Evolutionary conservation across 768 basidiomycete species (phyloP).

Genomic region (Jaapia argillacea): DNA sequence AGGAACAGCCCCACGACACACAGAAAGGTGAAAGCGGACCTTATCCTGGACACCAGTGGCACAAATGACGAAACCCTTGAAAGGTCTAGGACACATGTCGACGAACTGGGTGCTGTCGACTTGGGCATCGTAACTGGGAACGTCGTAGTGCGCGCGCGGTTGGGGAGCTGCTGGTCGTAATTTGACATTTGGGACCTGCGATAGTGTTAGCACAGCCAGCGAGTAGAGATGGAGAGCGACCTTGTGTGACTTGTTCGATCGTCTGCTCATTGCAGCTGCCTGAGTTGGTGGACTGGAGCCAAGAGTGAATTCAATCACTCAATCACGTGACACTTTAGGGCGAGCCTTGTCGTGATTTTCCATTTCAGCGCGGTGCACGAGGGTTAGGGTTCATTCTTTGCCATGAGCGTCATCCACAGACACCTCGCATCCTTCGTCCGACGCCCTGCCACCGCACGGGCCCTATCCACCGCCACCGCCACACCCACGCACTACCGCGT

Average conservation of each 20-base stretch:
- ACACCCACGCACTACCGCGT: conserved; percentile 74
- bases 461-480: conserved; percentile 18
- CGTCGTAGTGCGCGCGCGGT: conserved; percentile 19
- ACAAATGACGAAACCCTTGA: conserved; percentile 55
- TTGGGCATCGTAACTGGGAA: conserved; percentile 6
- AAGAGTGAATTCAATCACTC: too few species aligned
- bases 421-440: too few species aligned
- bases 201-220: neutral
- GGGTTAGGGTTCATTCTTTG: too few species aligned
- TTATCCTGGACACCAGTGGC: conserved; percentile 77
- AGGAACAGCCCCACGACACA: neutral
- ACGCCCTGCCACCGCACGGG: too few species aligned
- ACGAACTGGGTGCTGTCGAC: conserved; percentile 16
- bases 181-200: conserved; percentile 74
- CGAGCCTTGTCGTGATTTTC: too few species aligned
- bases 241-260: conserved; percentile 61
- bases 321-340: too few species aligned
- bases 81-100: conserved; percentile 47
- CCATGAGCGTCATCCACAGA: too few species aligned
- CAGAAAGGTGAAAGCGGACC: conserved; percentile 28
- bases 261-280: too few species aligned
- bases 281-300: too few species aligned
- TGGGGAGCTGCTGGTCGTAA: conserved; percentile 52
- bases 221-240: conserved; percentile 18
- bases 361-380: too few species aligned